These are phyloP conservation scores for Astrocystis sublimbata DNA, from an alignment of 495 filamentous ascomycete genomes.

Conservation along the genomic window DNA sequence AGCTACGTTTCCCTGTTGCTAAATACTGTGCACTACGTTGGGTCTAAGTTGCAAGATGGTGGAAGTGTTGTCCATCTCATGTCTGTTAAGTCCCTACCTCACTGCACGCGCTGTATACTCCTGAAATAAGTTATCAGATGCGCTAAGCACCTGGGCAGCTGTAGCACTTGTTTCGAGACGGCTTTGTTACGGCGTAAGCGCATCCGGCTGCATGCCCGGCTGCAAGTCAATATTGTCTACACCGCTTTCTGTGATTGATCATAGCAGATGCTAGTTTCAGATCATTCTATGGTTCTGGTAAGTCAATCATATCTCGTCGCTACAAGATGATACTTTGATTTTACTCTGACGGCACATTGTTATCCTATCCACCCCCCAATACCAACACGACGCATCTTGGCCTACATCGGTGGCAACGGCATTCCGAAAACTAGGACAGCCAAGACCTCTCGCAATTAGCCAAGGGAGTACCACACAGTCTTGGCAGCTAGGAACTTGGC, in stretches of 20 bases:
- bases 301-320: neutral
- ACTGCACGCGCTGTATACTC: no score
- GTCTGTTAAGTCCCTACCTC: no score
- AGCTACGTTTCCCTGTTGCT: neutral
- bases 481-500: no score
- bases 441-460: neutral
- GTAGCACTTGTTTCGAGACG: neutral
- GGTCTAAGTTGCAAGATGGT: no score
- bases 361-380: neutral
- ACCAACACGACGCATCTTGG: neutral
- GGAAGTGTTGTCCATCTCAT: no score
- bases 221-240: slow-evolving; percentile 2
- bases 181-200: neutral
- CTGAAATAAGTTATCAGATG: no score
- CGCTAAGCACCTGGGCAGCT: no score
- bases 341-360: neutral
- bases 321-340: neutral
- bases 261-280: neutral
- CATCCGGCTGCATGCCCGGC: neutral
- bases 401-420: neutral
- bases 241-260: neutral
- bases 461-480: neutral
- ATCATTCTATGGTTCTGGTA: neutral
- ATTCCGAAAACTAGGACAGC: neutral
- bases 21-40: no score